Conservation (phyloP, 2,329 filamentous ascomycete genomes). For the Apiospora pterosperma region DNA sequence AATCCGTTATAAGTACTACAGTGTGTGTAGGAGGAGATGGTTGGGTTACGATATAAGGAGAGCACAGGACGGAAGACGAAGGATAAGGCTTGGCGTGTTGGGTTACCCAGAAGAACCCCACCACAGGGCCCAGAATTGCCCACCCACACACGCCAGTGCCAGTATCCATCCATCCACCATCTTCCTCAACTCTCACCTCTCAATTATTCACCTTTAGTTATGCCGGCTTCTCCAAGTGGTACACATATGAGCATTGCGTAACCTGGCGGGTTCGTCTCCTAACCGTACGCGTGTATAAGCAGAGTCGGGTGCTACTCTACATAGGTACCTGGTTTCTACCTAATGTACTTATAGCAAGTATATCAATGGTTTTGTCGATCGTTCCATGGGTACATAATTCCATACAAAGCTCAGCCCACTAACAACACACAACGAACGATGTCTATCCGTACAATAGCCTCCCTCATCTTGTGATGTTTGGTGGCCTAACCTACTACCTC, state of each 20-base stretch:
- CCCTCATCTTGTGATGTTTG: not conserved
- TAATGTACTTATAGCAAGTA: not conserved
- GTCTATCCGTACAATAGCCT: not conserved
- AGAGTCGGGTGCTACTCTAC: not conserved
- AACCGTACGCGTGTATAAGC: not conserved
- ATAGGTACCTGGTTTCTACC: too few relatives aligned
- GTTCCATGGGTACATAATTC: slow-evolving; percentile 1
- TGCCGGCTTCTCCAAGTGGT: not conserved
- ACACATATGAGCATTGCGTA: not conserved
- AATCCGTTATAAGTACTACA: too few relatives aligned
- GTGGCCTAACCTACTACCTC: not conserved
- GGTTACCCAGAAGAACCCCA: not conserved
- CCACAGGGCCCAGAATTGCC: not conserved
- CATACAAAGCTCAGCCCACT: not conserved
- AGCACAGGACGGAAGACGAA: not conserved
- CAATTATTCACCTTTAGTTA: not conserved
- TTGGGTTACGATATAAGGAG: too few relatives aligned
- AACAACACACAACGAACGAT: not conserved
- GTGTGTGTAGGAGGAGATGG: too few relatives aligned
- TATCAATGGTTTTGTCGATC: not conserved
- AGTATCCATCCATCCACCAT: not conserved
- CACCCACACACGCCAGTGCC: not conserved
- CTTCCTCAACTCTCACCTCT: too few relatives aligned
- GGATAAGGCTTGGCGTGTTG: not conserved
- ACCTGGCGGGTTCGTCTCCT: not conserved